phyloP scores from a whole-genome alignment of 768 basidiomycete species.

The Suillus hirtellus region DNA sequence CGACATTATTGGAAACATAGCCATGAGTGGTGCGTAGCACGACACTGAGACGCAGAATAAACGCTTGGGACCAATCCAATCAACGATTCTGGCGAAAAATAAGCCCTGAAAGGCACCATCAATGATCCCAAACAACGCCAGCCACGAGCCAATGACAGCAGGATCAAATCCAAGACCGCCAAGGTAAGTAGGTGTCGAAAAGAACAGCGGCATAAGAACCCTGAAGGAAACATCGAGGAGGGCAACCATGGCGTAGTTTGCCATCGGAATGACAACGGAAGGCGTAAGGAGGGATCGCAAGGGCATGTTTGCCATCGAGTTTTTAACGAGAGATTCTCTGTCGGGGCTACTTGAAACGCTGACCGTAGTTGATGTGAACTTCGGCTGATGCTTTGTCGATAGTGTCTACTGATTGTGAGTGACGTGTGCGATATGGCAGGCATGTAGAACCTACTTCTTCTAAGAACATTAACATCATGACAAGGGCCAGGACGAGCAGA shows the following conservation, averaged over 20 bases:
- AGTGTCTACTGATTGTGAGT: background rate
- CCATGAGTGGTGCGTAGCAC: conserved; percentile 40
- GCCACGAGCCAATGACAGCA: conserved; percentile 38
- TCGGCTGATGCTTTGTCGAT: background rate
- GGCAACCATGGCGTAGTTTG: conserved; percentile 42
- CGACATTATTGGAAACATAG: conserved; percentile 48
- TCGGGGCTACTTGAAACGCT: background rate
- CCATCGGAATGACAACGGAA: conserved; percentile 41
- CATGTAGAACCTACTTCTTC: conserved; percentile 28
- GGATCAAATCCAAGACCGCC: conserved; percentile 47
- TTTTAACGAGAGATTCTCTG: background rate
- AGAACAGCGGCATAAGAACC: conserved; percentile 47
- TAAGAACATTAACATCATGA: conserved; percentile 24
- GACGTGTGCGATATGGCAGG: background rate
- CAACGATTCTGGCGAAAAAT: conserved; percentile 42
- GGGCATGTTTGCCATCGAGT: conserved; percentile 26
- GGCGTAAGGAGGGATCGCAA: conserved; percentile 31
- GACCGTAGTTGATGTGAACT: background rate
- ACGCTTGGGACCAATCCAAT: conserved; percentile 40
- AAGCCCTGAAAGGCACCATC: conserved; percentile 42
- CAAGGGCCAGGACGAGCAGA: conserved; percentile 16
- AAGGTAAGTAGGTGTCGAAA: conserved; percentile 41
- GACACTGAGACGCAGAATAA: conserved; percentile 41
- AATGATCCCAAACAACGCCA: conserved; percentile 39
- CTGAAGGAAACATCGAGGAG: conserved; percentile 42